Base-by-base conservation (phyloP, 192 early-diverging fungal species). In the Coemansia sp. region DNA sequence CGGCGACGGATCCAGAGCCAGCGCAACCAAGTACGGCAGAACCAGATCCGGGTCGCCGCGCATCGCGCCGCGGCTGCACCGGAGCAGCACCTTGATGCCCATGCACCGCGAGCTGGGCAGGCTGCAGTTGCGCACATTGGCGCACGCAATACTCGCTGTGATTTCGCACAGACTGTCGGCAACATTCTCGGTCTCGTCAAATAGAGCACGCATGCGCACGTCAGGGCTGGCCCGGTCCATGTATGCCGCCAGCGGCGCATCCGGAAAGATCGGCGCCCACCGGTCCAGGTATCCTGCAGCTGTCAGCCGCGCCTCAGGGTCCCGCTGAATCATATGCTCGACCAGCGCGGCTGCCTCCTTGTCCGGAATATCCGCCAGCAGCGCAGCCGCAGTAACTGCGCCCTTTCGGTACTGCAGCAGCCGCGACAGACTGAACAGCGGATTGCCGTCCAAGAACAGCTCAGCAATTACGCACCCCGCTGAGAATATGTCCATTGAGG, bases 401-500 rank as follows among this genome's bases (percentile, higher is more conserved):
- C 91, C 90, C 55, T 83, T 86, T 53, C 92, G 79, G 69, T 96
- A 98, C 54, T 94, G 88, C 68, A 98, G 84, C 21, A 98, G 78
- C 62, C 95, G 95, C 27, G 94, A 92, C 15, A 98, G 78, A 2
- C 89, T 92, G 67, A 98, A 98, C 32, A 98, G 80, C 7, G 94
- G 86, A 17, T 91, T 89, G 5, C 96, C 94, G 69, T 98, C 96
- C 32, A 97, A 75, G 66, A 96, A 95, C 4, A 98, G 73, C 74
- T 98, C 96, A 2, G 93, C 95, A 70, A 98, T 93, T 0, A 89
- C 87, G 65, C 89, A 94, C 23, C 96, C 96, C 7, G 93, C 72
- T 1, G 92, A 92, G 74, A 98, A 98, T 15, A 98, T 87, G 63
- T 98, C 96, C 96, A 98, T 98, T 7, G 87, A 89, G 11, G 88